Evolutionary conservation across 768 basidiomycete genomes (phyloP), one percentile per base, ranked within the genome.

Genomic region (Scleroderma citrinum): DNA sequence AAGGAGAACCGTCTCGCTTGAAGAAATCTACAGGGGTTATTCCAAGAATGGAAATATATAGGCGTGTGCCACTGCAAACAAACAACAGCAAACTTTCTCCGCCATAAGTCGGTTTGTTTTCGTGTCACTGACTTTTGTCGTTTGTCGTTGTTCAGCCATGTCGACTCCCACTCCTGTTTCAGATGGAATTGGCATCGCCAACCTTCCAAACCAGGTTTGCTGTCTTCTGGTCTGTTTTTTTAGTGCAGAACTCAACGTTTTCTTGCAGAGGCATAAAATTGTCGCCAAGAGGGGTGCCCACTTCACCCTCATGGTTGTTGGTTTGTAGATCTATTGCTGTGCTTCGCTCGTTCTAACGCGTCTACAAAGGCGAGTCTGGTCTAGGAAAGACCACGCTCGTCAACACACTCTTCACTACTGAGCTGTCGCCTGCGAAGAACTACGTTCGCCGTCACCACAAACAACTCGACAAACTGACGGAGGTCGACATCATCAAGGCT

Each of bases 271-370:
- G 76, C 96, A 99, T 77, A 97, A 97, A 78, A 98, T 98, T 66
- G 93, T 98, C 55, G 94, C 92, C 54, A 95, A 97, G 76, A 85
- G 78, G 63, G 96, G 96, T 52, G 92, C 88, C 7, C 94, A 97
- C 73, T 97, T 97, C 74, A 98, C 96, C 50, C 82, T 99, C 62
- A 99, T 99, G 96, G 96, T 97, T 39, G 94, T 97, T 52, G 96
- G 96, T 92, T 47, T 39, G 58, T 50, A 3, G 23, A 23, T 29
- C 26, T 5, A 12, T 35, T 3, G 47, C 29, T 44, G n/a, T n/a
- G 31, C 3, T 2, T 26, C 19, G 23, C 17, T n/a, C 12, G 26
- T 14, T 21, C 17, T 38, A 1, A 32, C 8, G 12, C 11, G 5
- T 20, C n/a, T 44, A 17, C 13, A 10, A 62, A 94, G 92, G 92